Base-by-base conservation (phyloP, 1,284 basidiomycete genomes). In the Anthracocystis setariae region DNA sequence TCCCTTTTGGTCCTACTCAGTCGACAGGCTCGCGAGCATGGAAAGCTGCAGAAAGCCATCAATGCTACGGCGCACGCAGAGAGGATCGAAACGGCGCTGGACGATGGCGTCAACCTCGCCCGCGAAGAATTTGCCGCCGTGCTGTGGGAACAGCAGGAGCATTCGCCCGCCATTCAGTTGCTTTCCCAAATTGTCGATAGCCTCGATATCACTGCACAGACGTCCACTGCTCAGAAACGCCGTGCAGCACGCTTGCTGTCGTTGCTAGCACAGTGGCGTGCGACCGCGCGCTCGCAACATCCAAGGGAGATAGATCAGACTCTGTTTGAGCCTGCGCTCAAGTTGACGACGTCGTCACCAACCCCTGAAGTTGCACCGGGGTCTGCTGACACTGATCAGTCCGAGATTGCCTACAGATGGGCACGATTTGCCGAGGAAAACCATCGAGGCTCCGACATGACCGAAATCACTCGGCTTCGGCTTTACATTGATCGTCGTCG, bases 371-470 rank as follows among this genome's bases (percentile, higher is more conserved):
- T 12, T 12, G 44, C 44, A 21, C 48, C 49, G 27, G 23, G 21
- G 13, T 46, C 77, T 29, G 47, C 52, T 60, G 40, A 38, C 7
- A 23, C 77, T 9, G 84, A 86, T 13, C 86, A 86, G 44, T 89
- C 90, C 8, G 85, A 86, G n/a, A 86, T 98, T 27, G 92, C 88
- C 75, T 89, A 91, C 73, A 88, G 91, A 72, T 96, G 89, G 80
- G 95, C 94, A 0, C 86, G 88, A 21, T 98, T 98, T 78, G 91
- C 94, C 0, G 93, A 97, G 78, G 86, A 87, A 8, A 93, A 98
- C 74, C 93, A 93, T 76, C 88, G 90, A 58, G 84, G 88, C 2
- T 82, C 86, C 21, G 87, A 87, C 57, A 91, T 92, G 0, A 88
- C 91, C 0, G 93, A 95, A 68, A 87, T 88, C 3, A 82, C 90